phyloP scores from a whole-genome alignment of 441 rosid species.

The Erodium texanum region DNA sequence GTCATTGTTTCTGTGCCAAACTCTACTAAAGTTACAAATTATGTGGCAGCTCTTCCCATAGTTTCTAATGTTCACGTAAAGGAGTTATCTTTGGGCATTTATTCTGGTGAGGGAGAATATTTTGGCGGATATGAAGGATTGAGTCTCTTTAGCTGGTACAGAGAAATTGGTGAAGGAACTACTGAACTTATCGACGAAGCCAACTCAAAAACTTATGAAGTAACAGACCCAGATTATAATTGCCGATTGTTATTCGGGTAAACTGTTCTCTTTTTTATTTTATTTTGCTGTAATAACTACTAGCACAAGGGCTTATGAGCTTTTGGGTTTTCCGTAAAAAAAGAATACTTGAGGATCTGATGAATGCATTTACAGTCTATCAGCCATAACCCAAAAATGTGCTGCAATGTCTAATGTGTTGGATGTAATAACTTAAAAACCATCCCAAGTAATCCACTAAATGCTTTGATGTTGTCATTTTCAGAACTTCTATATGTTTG shows the following conservation, averaged over 20 bases:
- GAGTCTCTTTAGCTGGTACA: conserved; percentile 89
- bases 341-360: neutral
- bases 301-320: neutral
- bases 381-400: neutral
- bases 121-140: conserved; percentile 90
- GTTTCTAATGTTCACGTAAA: conserved; percentile 61
- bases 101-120: conserved; percentile 87
- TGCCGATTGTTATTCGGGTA: conserved; percentile 83
- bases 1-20: conserved; percentile 3
- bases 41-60: conserved; percentile 20
- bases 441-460: neutral
- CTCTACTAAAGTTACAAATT: conserved; percentile 14
- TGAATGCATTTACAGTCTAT: neutral
- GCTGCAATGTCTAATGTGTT: neutral
- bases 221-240: conserved; percentile 70
- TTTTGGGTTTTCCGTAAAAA: neutral
- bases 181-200: conserved; percentile 57
- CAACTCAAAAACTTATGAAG: conserved; percentile 65
- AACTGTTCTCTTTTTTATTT: conserved; percentile 19
- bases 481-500: neutral
- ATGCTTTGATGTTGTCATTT: neutral
- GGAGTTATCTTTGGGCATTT: conserved; percentile 50
- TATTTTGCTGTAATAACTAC: neutral
- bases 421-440: neutral
- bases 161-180: conserved; percentile 70